Evolutionary conservation across 108 stramenopile species (phyloP), one percentile per base, ranked within the genome.

Genomic region (Asterionellopsis glacialis): DNA sequence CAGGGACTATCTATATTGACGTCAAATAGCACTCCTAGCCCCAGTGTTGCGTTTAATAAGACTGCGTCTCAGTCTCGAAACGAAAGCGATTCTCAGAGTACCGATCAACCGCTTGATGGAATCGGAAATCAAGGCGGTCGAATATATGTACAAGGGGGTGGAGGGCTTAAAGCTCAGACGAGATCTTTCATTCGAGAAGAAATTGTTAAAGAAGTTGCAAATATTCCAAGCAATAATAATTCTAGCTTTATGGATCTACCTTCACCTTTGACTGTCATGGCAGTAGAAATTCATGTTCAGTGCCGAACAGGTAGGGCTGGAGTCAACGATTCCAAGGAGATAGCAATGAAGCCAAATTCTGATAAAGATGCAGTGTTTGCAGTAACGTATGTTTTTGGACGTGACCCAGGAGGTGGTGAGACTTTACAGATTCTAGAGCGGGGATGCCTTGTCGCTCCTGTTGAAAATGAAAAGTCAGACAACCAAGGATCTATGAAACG

Each of bases 331-430:
- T 74, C 84, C 14, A 87, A 74, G 48, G 71, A 75, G 40, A 89
- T 91, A 42, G 79, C 93, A 9, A 83, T 94, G 87, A 73, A 77
- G 16, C 81, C 87, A 49, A 74, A 94, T 55, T 75, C 84, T 42
- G 73, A 63, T 14, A 74, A 81, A 24, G 93, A 94, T 72, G 70
- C 72, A 21, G 72, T 94, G 1, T 68, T 70, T 62, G 83, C 89
- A 15, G 72, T 90, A 16, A 76, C 76, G 11, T 94, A 79, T 55
- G 69, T 77, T 1, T 84, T 69, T 67, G 83, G 64, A 13, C 64
- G 67, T n/a, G 93, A 94, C 68, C 89, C 85, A 10, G 92, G 92
- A 9, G 93, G 89, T 23, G 93, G 93, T 21, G 85, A 91, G 51
- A 69, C 68, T 21, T 59, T 94, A 25, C 72, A 91, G 59, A 64